These are phyloP conservation scores for Sanghuangporus baumii DNA, from an alignment of 1,284 basidiomycete species.

Conservation along the genomic window DNA sequence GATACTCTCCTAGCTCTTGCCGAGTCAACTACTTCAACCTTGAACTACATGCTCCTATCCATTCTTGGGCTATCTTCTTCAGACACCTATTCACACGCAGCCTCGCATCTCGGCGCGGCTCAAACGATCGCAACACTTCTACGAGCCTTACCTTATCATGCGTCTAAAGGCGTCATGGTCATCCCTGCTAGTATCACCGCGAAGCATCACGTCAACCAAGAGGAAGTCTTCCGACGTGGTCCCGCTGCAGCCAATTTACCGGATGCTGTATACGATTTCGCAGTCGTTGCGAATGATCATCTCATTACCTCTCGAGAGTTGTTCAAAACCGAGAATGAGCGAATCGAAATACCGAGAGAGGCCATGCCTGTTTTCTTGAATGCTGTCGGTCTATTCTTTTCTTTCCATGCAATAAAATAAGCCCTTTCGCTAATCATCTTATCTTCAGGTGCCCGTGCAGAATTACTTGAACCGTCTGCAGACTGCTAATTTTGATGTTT, in stretches of 20 bases:
- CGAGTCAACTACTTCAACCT: slow-evolving; percentile 74
- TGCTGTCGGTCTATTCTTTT: slow-evolving; percentile 50
- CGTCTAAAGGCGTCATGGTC: slow-evolving; percentile 66
- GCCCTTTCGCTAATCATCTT: slow-evolving; percentile 14
- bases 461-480: slow-evolving; percentile 74
- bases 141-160: slow-evolving; percentile 73
- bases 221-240: slow-evolving; percentile 78
- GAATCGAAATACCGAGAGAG: slow-evolving; percentile 52
- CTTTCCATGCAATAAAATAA: background rate
- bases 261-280: slow-evolving; percentile 85
- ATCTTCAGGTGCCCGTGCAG: slow-evolving; percentile 65
- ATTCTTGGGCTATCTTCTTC: slow-evolving; percentile 61
- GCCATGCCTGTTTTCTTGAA: slow-evolving; percentile 78
- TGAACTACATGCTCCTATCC: slow-evolving; percentile 76
- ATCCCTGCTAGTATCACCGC: slow-evolving; percentile 84
- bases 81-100: slow-evolving; percentile 65
- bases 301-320: slow-evolving; percentile 78
- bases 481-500: slow-evolving; percentile 78
- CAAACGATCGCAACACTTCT: slow-evolving; percentile 71
- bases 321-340: slow-evolving; percentile 50
- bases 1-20: slow-evolving; percentile 69
- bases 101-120: slow-evolving; percentile 71
- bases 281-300: slow-evolving; percentile 88
- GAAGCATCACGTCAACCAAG: slow-evolving; percentile 76
- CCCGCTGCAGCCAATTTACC: slow-evolving; percentile 56